Evolutionary conservation across 345 rosid genomes (phyloP).

Genomic region (Excoecaria agallocha): DNA sequence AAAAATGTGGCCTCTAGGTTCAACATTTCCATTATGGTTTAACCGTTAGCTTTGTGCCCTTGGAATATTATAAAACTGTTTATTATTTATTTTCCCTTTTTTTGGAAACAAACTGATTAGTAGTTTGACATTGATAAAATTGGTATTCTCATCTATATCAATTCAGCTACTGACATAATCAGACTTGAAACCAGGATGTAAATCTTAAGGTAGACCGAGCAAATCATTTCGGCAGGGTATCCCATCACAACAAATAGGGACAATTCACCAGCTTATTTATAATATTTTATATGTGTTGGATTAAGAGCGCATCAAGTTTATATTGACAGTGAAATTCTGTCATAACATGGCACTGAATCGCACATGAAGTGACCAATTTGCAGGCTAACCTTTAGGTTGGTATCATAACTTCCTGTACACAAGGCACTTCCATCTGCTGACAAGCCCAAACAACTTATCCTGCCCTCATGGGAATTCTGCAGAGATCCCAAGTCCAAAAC

Average conservation of each 20-base stretch:
- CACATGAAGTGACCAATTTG: neutral
- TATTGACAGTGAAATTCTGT: neutral
- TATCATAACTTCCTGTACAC: slow-evolving; percentile 98
- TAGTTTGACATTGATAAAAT: neutral
- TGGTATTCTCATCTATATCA: neutral
- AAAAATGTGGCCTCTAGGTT: neutral
- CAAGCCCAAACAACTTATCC: slow-evolving; percentile 88
- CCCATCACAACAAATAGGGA: neutral
- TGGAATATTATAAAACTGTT: neutral
- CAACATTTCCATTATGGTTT: neutral
- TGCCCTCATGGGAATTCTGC: slow-evolving; percentile 67
- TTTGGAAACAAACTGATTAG: neutral
- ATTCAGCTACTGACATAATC: neutral
- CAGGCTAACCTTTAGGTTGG: slow-evolving; percentile 82
- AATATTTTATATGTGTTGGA: neutral
- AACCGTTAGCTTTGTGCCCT: neutral
- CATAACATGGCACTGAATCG: slow-evolving; percentile 1
- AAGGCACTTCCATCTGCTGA: slow-evolving; percentile 98
- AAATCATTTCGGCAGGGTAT: neutral
- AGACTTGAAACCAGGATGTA: neutral
- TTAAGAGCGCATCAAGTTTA: neutral
- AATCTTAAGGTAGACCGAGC: neutral
- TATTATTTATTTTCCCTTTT: too few species aligned
- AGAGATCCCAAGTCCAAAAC: slow-evolving; percentile 72
- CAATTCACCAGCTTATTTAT: neutral